Percentiles rank a stretch among this genome's conserved stretches.
Conservation (phyloP, 192 early-diverging fungal species). For the Podila horticola region DNA sequence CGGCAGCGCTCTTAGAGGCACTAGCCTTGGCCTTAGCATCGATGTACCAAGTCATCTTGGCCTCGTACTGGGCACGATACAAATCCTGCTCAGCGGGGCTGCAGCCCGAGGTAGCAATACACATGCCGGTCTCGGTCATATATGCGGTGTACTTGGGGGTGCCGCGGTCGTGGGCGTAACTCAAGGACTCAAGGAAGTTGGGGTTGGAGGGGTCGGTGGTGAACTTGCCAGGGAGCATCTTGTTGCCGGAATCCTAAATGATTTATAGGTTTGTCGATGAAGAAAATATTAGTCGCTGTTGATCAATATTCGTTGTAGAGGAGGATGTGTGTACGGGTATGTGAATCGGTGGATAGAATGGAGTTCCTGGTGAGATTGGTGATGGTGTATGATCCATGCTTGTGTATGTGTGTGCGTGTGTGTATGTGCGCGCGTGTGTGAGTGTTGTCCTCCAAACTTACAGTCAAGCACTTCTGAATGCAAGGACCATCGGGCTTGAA, state of each 20-base stretch:
- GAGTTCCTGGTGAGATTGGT: not conserved
- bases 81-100: constrained; percentile 11
- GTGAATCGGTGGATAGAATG: not conserved
- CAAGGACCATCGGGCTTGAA: constrained; percentile 26
- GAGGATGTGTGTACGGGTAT: not conserved
- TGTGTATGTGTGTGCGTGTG: not conserved
- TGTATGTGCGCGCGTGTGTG: not conserved
- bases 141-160: constrained; percentile 14
- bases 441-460: constrained; percentile 3
- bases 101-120: not conserved
- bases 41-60: constrained; percentile 12
- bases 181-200: constrained; percentile 18
- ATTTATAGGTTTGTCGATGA: not conserved
- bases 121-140: constrained; percentile 30
- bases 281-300: not conserved
- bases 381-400: not conserved
- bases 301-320: not conserved
- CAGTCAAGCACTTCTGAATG: constrained; percentile 17
- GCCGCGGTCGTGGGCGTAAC: constrained; percentile 19
- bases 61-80: constrained; percentile 15
- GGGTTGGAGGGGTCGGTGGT: constrained; percentile 22
- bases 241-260: constrained; percentile 17
- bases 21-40: constrained; percentile 5
- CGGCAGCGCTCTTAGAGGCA: constrained; percentile 2
- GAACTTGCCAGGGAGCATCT: constrained; percentile 14